A percentile compares a stretch with the other conserved stretches of the same genome.
phyloP scores from a whole-genome alignment of 345 rosid genomes.

The Psidium friedrichsthalianum region DNA sequence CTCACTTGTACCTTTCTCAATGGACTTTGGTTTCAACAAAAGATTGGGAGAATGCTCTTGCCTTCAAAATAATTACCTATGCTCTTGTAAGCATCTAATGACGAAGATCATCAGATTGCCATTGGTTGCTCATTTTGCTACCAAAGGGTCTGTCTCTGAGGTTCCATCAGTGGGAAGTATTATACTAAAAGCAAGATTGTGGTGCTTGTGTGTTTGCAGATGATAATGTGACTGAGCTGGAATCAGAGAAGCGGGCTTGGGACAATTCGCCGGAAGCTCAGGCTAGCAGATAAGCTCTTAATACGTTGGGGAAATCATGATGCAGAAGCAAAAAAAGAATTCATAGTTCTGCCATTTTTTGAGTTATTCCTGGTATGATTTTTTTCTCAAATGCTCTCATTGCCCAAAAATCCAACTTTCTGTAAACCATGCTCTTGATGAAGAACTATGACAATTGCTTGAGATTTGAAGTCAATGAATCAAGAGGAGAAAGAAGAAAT shows the following conservation, averaged over 20 bases:
- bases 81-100: too few species aligned
- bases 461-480: too few species aligned
- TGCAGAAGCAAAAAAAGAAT: conserved; percentile 8
- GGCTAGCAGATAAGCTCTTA: conserved; percentile 63
- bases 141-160: too few species aligned
- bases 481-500: neutral
- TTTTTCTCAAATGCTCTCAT: too few species aligned
- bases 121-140: too few species aligned
- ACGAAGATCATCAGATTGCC: too few species aligned
- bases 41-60: neutral
- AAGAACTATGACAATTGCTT: too few species aligned
- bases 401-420: too few species aligned
- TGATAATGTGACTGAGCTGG: conserved; percentile 71
- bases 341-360: conserved; percentile 1
- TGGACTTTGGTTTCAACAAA: neutral
- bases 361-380: neutral
- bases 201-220: conserved; percentile 14
- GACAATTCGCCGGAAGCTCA: conserved; percentile 64
- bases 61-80: neutral
- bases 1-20: neutral
- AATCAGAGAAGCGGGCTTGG: conserved; percentile 77
- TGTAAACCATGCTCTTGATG: too few species aligned
- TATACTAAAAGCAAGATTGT: too few species aligned
- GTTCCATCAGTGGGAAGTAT: too few species aligned
- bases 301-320: conserved; percentile 77